Conservation (phyloP, 345 rosid genomes). For the Carallia pectinifolia region DNA sequence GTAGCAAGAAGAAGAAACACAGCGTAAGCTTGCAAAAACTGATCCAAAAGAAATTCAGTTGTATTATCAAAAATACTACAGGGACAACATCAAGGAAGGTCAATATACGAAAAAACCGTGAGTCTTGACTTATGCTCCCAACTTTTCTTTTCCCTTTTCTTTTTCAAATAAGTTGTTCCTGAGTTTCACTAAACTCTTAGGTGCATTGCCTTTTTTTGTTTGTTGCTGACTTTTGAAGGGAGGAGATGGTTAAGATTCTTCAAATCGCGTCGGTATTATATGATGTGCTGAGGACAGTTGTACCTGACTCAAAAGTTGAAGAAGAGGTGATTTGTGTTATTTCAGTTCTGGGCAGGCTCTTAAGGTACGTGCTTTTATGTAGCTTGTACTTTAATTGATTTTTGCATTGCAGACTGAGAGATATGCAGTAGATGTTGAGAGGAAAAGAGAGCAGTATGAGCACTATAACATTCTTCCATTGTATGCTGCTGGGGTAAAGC, state of each 20-base stretch:
- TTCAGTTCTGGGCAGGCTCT: conserved; percentile 9
- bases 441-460: conserved; percentile 49
- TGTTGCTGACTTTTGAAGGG: conserved; percentile 50
- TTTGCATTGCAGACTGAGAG: conserved; percentile 44
- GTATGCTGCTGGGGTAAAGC: conserved; percentile 57
- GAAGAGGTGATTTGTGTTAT: conserved; percentile 47
- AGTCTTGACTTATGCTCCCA: conserved; percentile 28
- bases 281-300: conserved; percentile 72
- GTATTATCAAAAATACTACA: conserved; percentile 67
- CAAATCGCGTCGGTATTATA: conserved; percentile 85
- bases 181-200: conserved; percentile 12
- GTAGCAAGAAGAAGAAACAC: conserved; percentile 64
- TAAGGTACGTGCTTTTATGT: conserved; percentile 10
- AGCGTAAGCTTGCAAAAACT: conserved; percentile 35
- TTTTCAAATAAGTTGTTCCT: background rate
- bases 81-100: conserved; percentile 52
- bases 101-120: conserved; percentile 69
- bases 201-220: conserved; percentile 15
- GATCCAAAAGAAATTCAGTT: conserved; percentile 70
- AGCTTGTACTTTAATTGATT: conserved; percentile 10
- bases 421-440: conserved; percentile 68
- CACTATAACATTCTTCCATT: conserved; percentile 88
- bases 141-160: background rate
- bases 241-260: conserved; percentile 85
- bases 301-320: conserved; percentile 46